These are phyloP conservation scores for Solanum aculeatissimum DNA, from an alignment of 305 asterid genomes.

Conservation along the genomic window DNA sequence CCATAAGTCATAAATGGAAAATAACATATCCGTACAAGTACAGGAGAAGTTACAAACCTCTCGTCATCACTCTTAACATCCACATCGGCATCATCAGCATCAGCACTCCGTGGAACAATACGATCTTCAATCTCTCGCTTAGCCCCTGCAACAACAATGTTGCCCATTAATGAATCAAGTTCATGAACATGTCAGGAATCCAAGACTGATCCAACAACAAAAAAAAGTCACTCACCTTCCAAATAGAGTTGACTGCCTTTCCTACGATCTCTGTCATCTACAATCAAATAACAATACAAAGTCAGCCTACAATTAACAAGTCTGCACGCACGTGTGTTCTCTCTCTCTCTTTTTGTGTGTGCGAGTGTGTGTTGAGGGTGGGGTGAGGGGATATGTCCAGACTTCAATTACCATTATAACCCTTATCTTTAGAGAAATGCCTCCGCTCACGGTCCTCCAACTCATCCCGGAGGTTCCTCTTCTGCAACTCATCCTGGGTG, in stretches of 20 bases:
- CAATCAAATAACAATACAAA: not conserved
- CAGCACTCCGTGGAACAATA: conserved; percentile 64
- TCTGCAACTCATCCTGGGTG: conserved; percentile 75
- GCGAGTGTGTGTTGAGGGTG: not conserved
- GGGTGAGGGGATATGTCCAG: not conserved
- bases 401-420: conserved; percentile 5
- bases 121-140: conserved; percentile 77
- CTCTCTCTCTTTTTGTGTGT: not conserved
- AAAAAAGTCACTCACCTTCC: conserved; percentile 51
- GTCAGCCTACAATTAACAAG: not conserved
- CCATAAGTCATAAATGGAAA: not conserved
- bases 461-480: conserved; percentile 75
- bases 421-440: conserved; percentile 63
- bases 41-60: not conserved
- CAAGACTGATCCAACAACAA: not conserved
- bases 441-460: conserved; percentile 80
- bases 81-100: conserved; percentile 75
- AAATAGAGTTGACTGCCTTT: conserved; percentile 62
- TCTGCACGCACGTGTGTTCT: not conserved
- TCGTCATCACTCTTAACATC: conserved; percentile 52
- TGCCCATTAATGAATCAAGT: not conserved
- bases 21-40: not conserved
- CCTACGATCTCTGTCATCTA: conserved; percentile 40
- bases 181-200: not conserved
- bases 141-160: conserved; percentile 30